Evolutionary conservation across 2,329 filamentous ascomycete genomes (phyloP).

Genomic region (Colletotrichum sp.): DNA sequence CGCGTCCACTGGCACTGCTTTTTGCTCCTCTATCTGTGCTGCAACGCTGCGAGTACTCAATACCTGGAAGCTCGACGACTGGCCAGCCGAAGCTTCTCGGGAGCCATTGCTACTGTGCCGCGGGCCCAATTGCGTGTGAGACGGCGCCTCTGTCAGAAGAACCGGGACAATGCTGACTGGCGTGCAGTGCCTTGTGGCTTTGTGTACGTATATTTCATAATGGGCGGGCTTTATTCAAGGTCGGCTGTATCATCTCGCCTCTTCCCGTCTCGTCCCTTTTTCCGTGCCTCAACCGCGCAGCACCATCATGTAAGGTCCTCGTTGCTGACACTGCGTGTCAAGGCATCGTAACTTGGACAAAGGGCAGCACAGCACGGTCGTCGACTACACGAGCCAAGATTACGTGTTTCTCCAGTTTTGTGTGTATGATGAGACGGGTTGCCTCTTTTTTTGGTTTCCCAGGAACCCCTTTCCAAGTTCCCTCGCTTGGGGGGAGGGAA

Average conservation of each 20-base stretch:
- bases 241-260: not conserved
- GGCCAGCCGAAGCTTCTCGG: constrained; percentile 5
- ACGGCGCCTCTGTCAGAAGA: not conserved
- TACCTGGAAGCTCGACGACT: not conserved
- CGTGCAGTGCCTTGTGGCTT: not conserved
- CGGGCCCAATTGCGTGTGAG: not conserved
- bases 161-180: not conserved
- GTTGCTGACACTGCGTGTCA: not conserved
- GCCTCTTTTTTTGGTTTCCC: not conserved
- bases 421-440: not conserved
- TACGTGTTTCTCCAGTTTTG: not conserved
- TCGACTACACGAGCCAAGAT: not conserved
- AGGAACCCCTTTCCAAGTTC: constrained; percentile 5
- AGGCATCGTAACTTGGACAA: not conserved
- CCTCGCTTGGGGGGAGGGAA: not conserved
- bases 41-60: not conserved
- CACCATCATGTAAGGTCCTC: not conserved
- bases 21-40: not conserved
- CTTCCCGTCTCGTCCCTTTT: not conserved
- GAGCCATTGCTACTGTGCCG: not conserved
- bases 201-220: not conserved
- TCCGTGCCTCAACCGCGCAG: not conserved
- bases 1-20: constrained; percentile 1
- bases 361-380: not conserved
- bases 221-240: not conserved